phyloP scores from a whole-genome alignment of 1,284 basidiomycete genomes.

The Crucibulum cyathiforme region DNA sequence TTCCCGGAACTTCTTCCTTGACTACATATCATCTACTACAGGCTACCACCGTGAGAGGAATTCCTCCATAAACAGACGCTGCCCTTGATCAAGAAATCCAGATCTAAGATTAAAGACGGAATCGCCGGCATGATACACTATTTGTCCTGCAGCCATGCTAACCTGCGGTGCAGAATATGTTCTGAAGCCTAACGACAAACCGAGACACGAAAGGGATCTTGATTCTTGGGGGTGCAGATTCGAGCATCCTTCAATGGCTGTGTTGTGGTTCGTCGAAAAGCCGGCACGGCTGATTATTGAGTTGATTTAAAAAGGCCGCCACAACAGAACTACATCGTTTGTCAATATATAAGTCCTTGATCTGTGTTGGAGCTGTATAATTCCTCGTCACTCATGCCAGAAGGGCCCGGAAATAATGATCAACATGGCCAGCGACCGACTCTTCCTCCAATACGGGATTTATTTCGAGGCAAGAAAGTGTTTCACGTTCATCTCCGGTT shows the following conservation, averaged over 20 bases:
- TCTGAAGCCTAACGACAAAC: conserved; percentile 8
- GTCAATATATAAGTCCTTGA: not conserved
- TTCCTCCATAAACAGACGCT: too few relatives aligned
- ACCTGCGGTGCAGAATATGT: not conserved
- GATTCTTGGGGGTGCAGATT: too few relatives aligned
- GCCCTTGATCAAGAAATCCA: not conserved
- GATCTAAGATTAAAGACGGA: not conserved
- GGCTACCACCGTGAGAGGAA: not conserved
- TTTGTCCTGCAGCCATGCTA: not conserved
- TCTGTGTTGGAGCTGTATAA: not conserved
- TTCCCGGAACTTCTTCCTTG: not conserved
- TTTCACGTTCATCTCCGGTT: conserved; percentile 2
- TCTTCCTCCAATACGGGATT: conserved; percentile 76
- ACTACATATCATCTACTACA: not conserved
- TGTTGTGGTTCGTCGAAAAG: not conserved
- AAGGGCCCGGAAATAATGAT: conserved; percentile 33
- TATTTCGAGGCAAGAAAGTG: conserved; percentile 64
- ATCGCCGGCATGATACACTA: not conserved
- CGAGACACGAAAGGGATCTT: conserved; percentile 7
- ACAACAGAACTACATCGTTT: not conserved
- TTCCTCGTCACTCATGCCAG: conserved; percentile 36
- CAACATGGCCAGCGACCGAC: conserved; percentile 59
- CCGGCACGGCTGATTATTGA: not conserved
- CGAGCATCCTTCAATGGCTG: conserved; percentile 1
- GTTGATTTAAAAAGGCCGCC: not conserved